Evolutionary conservation across 139 green algal genomes (phyloP), one percentile per base, ranked within the genome.

Genomic region (Picochlorum sp.): DNA sequence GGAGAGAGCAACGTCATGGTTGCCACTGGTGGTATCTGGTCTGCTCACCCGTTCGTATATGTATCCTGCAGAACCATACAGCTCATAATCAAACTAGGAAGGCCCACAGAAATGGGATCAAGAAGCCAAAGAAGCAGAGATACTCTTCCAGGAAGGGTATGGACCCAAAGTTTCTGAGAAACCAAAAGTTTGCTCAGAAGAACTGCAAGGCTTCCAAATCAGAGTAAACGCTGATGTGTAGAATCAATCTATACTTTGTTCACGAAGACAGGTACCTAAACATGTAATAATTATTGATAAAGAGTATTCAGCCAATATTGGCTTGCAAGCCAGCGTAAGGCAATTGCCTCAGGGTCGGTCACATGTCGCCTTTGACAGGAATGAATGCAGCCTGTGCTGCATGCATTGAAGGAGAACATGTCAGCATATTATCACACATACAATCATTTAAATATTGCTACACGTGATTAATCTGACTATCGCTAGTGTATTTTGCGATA

Each of bases 111-210:
- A 87, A 90, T 69, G 86, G 90, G 65, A 97, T 97, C 81, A 97
- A 95, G 79, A 95, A 92, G 83, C 83, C 85, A 8, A 85, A 88
- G 83, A 81, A 82, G 66, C 66, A 87, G 58, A 88, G 82, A 65
- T 92, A 90, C 76, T 45, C 52, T 16, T 86, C 75, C 50, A 68
- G 55, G 26, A 75, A 89, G 71, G 90, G 65, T 74, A 94, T 92
- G 88, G 88, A 95, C 74, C 87, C 87, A 76, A 96, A 96, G 82
- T 95, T 96, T 81, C 74, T 96, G 66, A 79, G 88, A 61, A 96
- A 96, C 84, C 86, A 95, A 84, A 71, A 87, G 57, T 90, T 90
- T 64, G 79, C 84, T 65, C 91, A 92, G 87, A 75, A 70, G 52
- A 57, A 75, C 63, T 65, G 54, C 60, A 57, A 49, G 26, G 14